Evolutionary conservation across 1,139 yeast genomes (phyloP), one percentile per base, ranked within the genome.

Genomic region (Magnusiomyces tetraspermus): DNA sequence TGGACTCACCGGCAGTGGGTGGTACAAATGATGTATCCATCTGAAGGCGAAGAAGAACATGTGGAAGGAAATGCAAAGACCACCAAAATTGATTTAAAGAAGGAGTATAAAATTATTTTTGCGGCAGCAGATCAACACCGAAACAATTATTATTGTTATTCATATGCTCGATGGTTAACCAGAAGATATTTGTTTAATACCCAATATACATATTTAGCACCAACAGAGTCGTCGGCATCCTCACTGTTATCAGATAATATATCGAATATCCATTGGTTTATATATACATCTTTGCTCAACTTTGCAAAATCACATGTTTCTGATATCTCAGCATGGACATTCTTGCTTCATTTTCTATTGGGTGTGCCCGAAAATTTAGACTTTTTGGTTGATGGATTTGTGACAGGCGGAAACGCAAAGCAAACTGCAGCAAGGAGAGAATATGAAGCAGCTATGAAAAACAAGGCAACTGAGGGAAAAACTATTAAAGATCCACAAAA

Each of bases 281-380:
- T n/a, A n/a, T n/a, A n/a, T n/a, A n/a, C n/a, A n/a, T n/a, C n/a
- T n/a, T 33, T 33, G 17, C n/a, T 33, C 38, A 33, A 17, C n/a
- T 33, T 33, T 33, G 38, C 38, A 5, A 33, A 33, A 33, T 33
- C 51, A 3, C 65, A 74, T 55, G 60, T 68, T 1, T 62, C 66
- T 8, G 81, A 77, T 56, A 63, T 69, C 5, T 74, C 81, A 0
- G 68, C 74, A 4, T 77, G 82, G 81, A 56, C 67, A 1, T 72
- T 70, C 50, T 57, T 67, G 46, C 61, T 58, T 15, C 55, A 55
- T 51, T 40, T 62, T 33, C 57, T 58, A 17, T 55, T 36, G 19
- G 49, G 42, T 2, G 11, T 46, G 10, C 49, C 49, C 13, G 42
- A 33, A 3, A 22, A 33, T 4, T 21, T 38, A 38, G 42, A 38